Evolutionary conservation across 2,329 filamentous ascomycete genomes (phyloP).

Genomic region (Cladobotryum mycophilum): DNA sequence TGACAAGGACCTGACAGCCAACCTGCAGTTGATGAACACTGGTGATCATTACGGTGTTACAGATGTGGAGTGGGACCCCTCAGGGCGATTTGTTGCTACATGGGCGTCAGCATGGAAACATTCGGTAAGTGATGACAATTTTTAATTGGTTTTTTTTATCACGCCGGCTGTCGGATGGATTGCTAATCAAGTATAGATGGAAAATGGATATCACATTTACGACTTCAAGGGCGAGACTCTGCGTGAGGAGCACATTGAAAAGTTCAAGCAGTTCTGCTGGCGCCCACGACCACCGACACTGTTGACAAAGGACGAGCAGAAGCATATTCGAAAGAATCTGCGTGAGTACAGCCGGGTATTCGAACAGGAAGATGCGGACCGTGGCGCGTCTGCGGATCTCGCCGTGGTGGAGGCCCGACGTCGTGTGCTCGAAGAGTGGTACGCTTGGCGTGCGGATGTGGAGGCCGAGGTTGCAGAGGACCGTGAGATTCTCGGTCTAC

Average conservation of each 20-base stretch:
- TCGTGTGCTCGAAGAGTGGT: conserved; percentile 80
- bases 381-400: conserved; percentile 87
- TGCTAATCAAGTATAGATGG: conserved; percentile 60
- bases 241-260: conserved; percentile 85
- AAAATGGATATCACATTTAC: conserved; percentile 98
- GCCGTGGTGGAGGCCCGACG: conserved; percentile 87
- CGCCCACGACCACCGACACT: conserved; percentile 86
- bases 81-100: conserved; percentile 86
- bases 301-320: conserved; percentile 93
- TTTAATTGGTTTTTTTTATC: background rate
- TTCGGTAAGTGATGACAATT: conserved; percentile 55
- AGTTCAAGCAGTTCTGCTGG: conserved; percentile 98
- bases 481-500: conserved; percentile 59
- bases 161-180: no score
- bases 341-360: conserved; percentile 93
- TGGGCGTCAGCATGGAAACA: conserved; percentile 96
- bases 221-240: conserved; percentile 89
- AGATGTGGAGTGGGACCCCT: conserved; percentile 96
- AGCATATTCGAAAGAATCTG: conserved; percentile 95
- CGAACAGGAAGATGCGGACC: conserved; percentile 90
- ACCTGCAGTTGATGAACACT: conserved; percentile 89
- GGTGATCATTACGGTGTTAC: conserved; percentile 96
- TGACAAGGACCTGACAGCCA: conserved; percentile 90
- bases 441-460: conserved; percentile 70
- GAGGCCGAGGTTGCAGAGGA: conserved; percentile 69